Conservation (phyloP, 208 protist genomes). For the Acanthamoeba quina region DNA sequence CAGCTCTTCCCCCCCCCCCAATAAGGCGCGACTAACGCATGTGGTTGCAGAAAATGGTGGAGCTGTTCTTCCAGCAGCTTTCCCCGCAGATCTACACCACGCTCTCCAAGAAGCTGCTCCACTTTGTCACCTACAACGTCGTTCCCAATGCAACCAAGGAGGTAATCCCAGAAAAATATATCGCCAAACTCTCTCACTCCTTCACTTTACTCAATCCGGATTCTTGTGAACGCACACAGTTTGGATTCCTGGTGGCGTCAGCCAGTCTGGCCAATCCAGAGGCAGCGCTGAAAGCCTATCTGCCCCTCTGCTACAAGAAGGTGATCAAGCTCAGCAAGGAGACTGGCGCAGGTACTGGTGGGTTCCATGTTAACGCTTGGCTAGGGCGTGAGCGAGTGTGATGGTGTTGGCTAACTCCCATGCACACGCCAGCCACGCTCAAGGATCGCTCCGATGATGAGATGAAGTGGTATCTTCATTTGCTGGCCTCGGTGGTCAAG, state of each 20-base stretch:
- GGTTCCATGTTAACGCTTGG: background rate
- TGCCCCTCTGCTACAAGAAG: constrained; percentile 52
- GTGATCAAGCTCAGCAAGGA: constrained; percentile 30
- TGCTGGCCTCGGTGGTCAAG: constrained; percentile 38
- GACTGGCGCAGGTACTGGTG: background rate
- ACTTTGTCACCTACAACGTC: constrained; percentile 23
- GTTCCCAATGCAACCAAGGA: constrained; percentile 41
- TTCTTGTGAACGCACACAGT: background rate
- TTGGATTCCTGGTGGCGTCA: background rate
- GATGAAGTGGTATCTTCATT: constrained; percentile 42
- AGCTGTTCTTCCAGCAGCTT: constrained; percentile 61
- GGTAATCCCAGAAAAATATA: background rate
- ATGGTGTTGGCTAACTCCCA: background rate
- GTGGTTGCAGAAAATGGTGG: constrained; percentile 10
- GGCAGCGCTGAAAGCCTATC: constrained; percentile 6
- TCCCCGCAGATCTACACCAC: constrained; percentile 17
- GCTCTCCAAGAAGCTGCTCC: constrained; percentile 43
- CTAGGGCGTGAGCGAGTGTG: background rate
- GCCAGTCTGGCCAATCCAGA: constrained; percentile 31
- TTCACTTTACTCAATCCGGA: background rate
- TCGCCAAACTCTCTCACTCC: background rate
- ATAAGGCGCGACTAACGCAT: background rate
- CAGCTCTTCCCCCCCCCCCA: too few species aligned
- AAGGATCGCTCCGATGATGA: constrained; percentile 35
- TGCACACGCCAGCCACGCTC: background rate